Evolutionary conservation across 768 basidiomycete species (phyloP).

Genomic region (Antrodiella citrinella): DNA sequence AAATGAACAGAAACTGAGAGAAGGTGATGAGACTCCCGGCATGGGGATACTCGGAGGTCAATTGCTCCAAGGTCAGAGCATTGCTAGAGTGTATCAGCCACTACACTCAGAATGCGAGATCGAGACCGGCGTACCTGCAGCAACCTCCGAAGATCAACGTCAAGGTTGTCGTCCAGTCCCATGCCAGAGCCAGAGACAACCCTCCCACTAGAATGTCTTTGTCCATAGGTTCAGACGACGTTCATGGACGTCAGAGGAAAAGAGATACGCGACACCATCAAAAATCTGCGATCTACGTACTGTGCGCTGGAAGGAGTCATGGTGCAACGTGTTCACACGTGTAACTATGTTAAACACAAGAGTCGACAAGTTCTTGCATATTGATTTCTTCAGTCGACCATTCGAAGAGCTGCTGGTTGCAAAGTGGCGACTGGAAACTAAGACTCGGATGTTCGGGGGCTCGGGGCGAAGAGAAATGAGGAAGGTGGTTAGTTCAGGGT

Average conservation of each 20-base stretch:
- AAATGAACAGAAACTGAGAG: constrained; percentile 74
- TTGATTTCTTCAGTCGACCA: too few relatives aligned
- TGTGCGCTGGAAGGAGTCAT: too few relatives aligned
- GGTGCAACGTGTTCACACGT: background rate
- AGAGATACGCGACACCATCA: background rate
- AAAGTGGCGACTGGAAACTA: too few relatives aligned
- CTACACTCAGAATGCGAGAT: constrained; percentile 11
- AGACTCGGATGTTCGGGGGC: too few relatives aligned
- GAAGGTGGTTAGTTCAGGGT: too few relatives aligned
- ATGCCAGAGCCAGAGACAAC: constrained; percentile 13
- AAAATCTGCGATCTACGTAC: background rate
- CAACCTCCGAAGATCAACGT: constrained; percentile 85
- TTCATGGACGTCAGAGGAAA: background rate
- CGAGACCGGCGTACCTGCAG: constrained; percentile 48
- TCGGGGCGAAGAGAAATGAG: too few relatives aligned
- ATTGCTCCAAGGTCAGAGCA: constrained; percentile 67
- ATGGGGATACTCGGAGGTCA: constrained; percentile 60
- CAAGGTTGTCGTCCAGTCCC: constrained; percentile 57
- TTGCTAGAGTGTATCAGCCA: constrained; percentile 38
- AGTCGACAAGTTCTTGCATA: too few relatives aligned
- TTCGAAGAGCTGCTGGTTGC: too few relatives aligned
- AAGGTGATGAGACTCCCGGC: constrained; percentile 82
- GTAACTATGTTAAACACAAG: too few relatives aligned
- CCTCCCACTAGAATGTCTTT: constrained; percentile 5
- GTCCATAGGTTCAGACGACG: background rate